A percentile compares a stretch with the other conserved stretches of the same genome.
These are phyloP conservation scores for Mucor indicus DNA, from an alignment of 371 early-diverging fungal genomes.

Conservation along the genomic window DNA sequence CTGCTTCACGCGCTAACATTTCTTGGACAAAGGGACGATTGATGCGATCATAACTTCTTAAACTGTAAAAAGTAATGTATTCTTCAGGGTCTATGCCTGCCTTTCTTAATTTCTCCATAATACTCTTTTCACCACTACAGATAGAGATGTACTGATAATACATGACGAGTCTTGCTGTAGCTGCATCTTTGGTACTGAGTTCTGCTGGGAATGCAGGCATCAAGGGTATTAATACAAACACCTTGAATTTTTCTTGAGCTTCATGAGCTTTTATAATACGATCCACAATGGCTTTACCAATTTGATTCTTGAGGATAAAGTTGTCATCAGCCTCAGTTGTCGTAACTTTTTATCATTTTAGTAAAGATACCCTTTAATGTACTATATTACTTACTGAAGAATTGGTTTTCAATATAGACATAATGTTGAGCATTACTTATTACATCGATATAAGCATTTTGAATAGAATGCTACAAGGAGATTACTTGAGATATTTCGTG, in stretches of 20 bases:
- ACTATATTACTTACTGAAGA: constrained; percentile 69
- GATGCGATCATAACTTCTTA: constrained; percentile 67
- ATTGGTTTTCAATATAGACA: constrained; percentile 96
- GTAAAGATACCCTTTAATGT: background rate
- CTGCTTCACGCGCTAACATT: constrained; percentile 36
- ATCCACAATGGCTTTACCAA: constrained; percentile 76
- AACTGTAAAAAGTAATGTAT: constrained; percentile 70
- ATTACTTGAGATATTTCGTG: too few relatives aligned
- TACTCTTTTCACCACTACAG: constrained; percentile 64
- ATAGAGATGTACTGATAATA: constrained; percentile 76
- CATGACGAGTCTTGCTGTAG: constrained; percentile 70
- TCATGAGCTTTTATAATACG: constrained; percentile 76
- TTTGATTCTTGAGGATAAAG: constrained; percentile 66
- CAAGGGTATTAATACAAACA: constrained; percentile 86
- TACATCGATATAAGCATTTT: constrained; percentile 74
- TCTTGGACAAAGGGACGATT: constrained; percentile 34
- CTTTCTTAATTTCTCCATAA: constrained; percentile 48
- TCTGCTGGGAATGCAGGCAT: constrained; percentile 91
- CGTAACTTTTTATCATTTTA: constrained; percentile 46
- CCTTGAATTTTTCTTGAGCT: constrained; percentile 68
- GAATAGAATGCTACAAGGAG: constrained; percentile 80
- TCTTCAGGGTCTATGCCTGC: constrained; percentile 54
- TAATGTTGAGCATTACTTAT: constrained; percentile 79
- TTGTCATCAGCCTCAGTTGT: constrained; percentile 48
- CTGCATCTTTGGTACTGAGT: constrained; percentile 71